Percentiles rank a stretch among this genome's conserved stretches.
These are phyloP conservation scores for Hypoxylon lenormandii DNA, from an alignment of 495 filamentous ascomycete species.

Conservation along the genomic window DNA sequence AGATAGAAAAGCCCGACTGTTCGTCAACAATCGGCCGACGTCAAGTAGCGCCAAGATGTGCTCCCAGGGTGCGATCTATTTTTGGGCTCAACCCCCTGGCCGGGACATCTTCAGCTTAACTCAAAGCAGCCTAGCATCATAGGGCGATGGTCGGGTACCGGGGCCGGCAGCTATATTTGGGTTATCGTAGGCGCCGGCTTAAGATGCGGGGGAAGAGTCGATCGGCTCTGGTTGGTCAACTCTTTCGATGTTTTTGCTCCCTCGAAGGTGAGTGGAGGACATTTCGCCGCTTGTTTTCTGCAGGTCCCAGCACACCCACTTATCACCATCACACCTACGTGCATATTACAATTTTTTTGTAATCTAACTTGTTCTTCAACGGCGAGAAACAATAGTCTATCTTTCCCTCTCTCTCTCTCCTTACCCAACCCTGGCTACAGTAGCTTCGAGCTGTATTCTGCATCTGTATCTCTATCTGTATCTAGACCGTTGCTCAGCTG, in stretches of 20 bases:
- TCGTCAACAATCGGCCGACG: conserved; percentile 27
- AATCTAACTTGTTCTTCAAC: conserved; percentile 8
- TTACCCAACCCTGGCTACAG: conserved; percentile 7
- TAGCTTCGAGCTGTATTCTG: too few relatives aligned
- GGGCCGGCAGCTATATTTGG: conserved; percentile 37
- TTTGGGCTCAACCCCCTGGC: conserved; percentile 21
- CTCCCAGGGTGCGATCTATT: conserved; percentile 18
- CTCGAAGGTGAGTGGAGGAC: conserved; percentile 3
- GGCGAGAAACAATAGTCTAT: conserved; percentile 14
- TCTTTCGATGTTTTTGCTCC: conserved; percentile 19
- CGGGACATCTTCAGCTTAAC: conserved; percentile 7
- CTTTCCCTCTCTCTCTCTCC: background rate
- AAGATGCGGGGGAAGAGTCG: conserved; percentile 36
- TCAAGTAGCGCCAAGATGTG: too few relatives aligned
- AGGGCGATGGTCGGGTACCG: conserved; percentile 11
- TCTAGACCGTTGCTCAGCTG: background rate
- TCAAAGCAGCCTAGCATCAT: conserved; percentile 4
- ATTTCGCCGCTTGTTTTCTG: conserved; percentile 20
- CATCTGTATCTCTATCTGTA: background rate
- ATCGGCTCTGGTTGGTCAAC: conserved; percentile 24
- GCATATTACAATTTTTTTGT: background rate
- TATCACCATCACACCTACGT: conserved; percentile 24
- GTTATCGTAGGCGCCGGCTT: conserved; percentile 36
- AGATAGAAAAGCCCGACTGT: conserved; percentile 10
- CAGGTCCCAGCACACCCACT: conserved; percentile 31